These are phyloP conservation scores for Penicillium crystallinum DNA, from an alignment of 495 filamentous ascomycete species.

Conservation along the genomic window DNA sequence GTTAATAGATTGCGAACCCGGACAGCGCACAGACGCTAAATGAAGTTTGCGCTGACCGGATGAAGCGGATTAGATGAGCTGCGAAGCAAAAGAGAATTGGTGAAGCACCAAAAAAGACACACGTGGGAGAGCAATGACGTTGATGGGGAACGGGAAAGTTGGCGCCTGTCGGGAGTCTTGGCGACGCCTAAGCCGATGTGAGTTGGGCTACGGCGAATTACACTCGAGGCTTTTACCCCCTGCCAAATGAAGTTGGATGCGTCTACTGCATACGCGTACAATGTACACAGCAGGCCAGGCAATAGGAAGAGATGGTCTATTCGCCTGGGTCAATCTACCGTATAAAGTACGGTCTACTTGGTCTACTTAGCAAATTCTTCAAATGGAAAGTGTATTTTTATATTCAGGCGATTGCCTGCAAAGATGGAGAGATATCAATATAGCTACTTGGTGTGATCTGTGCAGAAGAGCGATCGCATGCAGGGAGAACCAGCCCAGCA, in stretches of 20 bases:
- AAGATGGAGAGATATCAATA: not conserved
- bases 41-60: conserved; percentile 14
- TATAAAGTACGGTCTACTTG: not conserved
- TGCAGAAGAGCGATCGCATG: not conserved
- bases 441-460: not conserved
- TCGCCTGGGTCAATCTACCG: not conserved
- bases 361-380: not conserved
- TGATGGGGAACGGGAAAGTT: conserved; percentile 33
- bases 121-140: conserved; percentile 35
- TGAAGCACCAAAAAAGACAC: conserved; percentile 5
- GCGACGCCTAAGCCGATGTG: conserved; percentile 24
- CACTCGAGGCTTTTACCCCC: not conserved
- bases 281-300: not conserved
- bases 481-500: conserved; percentile 2
- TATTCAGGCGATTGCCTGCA: not conserved
- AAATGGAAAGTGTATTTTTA: not conserved
- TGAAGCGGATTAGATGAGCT: conserved; percentile 7
- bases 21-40: conserved; percentile 16
- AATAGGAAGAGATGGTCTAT: not conserved
- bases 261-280: not conserved
- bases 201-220: not conserved
- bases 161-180: conserved; percentile 33
- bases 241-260: not conserved
- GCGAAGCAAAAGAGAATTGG: not conserved
- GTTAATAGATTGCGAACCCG: conserved; percentile 20